phyloP scores from a whole-genome alignment of 306 rosid species.

The Quercus suber region DNA sequence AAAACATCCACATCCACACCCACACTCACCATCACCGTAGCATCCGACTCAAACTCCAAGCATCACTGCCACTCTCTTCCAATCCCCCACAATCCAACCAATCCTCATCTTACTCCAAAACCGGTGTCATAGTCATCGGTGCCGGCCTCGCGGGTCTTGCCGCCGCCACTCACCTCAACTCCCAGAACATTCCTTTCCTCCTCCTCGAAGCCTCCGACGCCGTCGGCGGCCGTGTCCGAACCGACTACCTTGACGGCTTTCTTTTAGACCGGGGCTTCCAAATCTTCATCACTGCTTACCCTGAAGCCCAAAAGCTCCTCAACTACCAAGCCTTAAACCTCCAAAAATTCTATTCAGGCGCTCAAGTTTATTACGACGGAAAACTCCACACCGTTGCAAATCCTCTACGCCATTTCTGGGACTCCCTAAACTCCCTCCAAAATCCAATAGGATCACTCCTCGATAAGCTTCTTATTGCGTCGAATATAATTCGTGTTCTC shows the following conservation, averaged over 20 bases:
- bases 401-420: slow-evolving; percentile 65
- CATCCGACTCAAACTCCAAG: slow-evolving; percentile 37
- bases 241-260: slow-evolving; percentile 72
- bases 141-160: slow-evolving; percentile 89
- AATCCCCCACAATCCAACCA: slow-evolving; percentile 17
- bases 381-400: slow-evolving; percentile 84
- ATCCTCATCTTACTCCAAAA: neutral
- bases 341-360: slow-evolving; percentile 72
- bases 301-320: slow-evolving; percentile 74
- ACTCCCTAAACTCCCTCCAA: slow-evolving; percentile 49
- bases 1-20: neutral
- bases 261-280: slow-evolving; percentile 88
- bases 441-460: slow-evolving; percentile 67
- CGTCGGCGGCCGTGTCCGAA: slow-evolving; percentile 80
- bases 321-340: slow-evolving; percentile 57
- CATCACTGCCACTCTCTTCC: slow-evolving; percentile 8
- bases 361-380: slow-evolving; percentile 51
- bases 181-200: slow-evolving; percentile 63
- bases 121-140: slow-evolving; percentile 64
- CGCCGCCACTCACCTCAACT: slow-evolving; percentile 68
- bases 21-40: neutral
- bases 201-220: slow-evolving; percentile 72
- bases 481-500: slow-evolving; percentile 49
- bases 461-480: slow-evolving; percentile 66
- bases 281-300: slow-evolving; percentile 91